phyloP scores from a whole-genome alignment of 306 rosid genomes.

The Vigna radiata region DNA sequence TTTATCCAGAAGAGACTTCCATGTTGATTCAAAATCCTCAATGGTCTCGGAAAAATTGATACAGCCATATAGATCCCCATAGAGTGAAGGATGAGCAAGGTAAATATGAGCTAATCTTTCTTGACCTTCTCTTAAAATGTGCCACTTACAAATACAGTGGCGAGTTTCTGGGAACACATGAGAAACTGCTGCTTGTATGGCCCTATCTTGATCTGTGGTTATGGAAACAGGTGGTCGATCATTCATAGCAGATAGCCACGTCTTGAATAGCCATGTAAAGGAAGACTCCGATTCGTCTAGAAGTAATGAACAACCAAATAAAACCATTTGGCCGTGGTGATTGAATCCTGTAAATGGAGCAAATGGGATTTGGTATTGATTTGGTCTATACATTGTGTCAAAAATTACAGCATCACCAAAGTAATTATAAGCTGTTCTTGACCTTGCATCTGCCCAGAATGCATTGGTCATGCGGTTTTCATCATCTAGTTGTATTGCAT shows the following conservation, averaged over 20 bases:
- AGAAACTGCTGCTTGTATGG: constrained; percentile 68
- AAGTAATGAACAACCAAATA: constrained; percentile 82
- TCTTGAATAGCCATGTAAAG: constrained; percentile 75
- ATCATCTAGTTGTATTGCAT: constrained; percentile 83
- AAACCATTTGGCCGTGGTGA: constrained; percentile 80
- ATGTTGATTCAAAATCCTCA: constrained; percentile 71
- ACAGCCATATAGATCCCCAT: constrained; percentile 76
- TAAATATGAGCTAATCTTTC: constrained; percentile 77
- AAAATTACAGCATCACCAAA: constrained; percentile 83
- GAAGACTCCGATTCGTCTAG: constrained; percentile 81
- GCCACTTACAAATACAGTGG: constrained; percentile 90
- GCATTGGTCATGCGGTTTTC: constrained; percentile 80
- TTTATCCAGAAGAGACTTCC: constrained; percentile 65
- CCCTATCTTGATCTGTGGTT: constrained; percentile 88
- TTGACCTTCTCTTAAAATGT: constrained; percentile 87
- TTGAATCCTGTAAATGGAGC: constrained; percentile 86
- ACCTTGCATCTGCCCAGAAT: constrained; percentile 86
- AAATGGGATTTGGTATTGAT: constrained; percentile 80
- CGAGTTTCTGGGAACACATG: constrained; percentile 68
- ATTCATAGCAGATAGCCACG: constrained; percentile 85
- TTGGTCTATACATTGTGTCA: constrained; percentile 83
- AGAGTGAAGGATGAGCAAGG: constrained; percentile 75
- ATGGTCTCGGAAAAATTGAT: constrained; percentile 68
- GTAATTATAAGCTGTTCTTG: constrained; percentile 72
- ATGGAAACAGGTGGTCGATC: constrained; percentile 68